Base-by-base conservation (phyloP, 805 yeast species). In the Teunomyces pallodes region DNA sequence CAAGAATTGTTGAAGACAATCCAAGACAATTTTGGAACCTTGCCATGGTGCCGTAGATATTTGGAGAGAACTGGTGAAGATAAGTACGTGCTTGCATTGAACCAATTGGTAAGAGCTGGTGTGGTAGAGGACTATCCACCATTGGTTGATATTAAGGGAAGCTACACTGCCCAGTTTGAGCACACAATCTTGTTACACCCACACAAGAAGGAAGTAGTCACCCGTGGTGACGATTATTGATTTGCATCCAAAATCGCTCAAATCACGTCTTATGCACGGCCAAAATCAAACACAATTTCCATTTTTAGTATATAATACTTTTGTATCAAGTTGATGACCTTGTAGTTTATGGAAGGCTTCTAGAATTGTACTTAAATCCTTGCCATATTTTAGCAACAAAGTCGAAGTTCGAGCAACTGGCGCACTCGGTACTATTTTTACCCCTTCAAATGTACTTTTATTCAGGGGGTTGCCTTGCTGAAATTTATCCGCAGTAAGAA, bases 1-100 rank as follows among this genome's bases (percentile, higher is more conserved):
- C 85, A 82, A 64, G 75, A 79, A 39, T 73, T 94, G 54, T 70
- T 90, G 52, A 72, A 75, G 43, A 76, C 83, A 9, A 94, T 94
- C 59, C 84, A 90, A 62, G 75, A 79, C 48, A 82, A 87, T 58
- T 94, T 94, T 62, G 97, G 98, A 39, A 90, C 98, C 0, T 75
- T 94, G 56, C 98, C 99, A 3, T 94, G 91, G 82, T 94, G 99
- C 73, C 85, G 97, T 58, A 79, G 99, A 59, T 94, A 94, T 64
- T 74, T 94, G 63, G 99, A 94, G 63, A 79, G 95, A 55, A 60
- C 87, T 4, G 97, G 97, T 12, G 95, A 92, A 64, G 96, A 90
- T 41, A 91, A 90, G 70, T 92, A 94, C 60, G 74, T 92, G 49
- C 74, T 88, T 57, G 97, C 96, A 5, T 78, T 94, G 67, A 90